Evolutionary conservation across 441 rosid genomes (phyloP).

Genomic region (Kokia cookei): DNA sequence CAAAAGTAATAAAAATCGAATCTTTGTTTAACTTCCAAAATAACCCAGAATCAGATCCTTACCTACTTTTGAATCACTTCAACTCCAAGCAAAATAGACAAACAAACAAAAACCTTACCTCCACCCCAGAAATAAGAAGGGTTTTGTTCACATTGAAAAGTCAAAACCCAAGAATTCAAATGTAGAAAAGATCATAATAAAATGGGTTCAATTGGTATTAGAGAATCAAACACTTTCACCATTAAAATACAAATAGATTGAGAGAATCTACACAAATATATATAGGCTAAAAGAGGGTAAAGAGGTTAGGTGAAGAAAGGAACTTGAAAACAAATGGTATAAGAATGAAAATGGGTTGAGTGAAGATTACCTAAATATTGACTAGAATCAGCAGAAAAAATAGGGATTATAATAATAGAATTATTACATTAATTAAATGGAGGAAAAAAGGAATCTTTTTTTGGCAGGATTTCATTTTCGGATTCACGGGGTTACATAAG

Average conservation of each 20-base stretch:
- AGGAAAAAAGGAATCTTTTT: background rate
- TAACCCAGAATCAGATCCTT: slow-evolving; percentile 30
- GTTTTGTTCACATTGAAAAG: background rate
- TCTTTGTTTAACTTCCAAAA: slow-evolving; percentile 8
- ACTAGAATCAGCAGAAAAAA: background rate
- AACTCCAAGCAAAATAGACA: slow-evolving; percentile 13
- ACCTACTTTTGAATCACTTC: slow-evolving; percentile 22
- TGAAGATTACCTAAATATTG: background rate
- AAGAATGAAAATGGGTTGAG: slow-evolving; percentile 2
- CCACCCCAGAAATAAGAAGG: background rate
- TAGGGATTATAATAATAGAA: background rate
- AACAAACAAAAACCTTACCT: background rate
- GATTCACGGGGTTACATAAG: background rate
- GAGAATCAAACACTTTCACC: background rate
- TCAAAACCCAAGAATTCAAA: background rate
- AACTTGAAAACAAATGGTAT: background rate
- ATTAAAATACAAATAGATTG: background rate
- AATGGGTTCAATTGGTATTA: background rate
- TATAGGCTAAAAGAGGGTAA: background rate
- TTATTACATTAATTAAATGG: background rate
- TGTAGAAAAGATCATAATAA: background rate
- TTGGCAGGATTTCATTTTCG: background rate
- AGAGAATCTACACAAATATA: background rate
- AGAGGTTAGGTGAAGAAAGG: slow-evolving; percentile 3
- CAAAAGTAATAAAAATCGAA: slow-evolving; percentile 13